Base-by-base conservation (phyloP, 2,329 filamentous ascomycete genomes). In the Dichotomopilus funicola region DNA sequence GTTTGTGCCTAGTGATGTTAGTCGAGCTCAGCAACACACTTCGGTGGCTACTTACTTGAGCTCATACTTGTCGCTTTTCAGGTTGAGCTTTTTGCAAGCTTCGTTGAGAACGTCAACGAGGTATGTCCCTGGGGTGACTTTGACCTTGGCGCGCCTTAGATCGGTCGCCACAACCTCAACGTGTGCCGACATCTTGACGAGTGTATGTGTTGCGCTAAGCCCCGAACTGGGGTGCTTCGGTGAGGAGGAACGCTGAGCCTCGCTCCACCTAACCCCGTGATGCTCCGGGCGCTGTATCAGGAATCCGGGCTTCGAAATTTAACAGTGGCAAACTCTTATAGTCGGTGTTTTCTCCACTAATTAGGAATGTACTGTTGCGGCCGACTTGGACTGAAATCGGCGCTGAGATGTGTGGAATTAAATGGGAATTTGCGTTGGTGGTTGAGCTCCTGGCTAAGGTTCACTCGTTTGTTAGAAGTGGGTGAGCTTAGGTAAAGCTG, bases 161-260 rank as follows among this genome's bases (percentile, higher is more conserved):
- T 89, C 85, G 41, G 87, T 83, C 69, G 92, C 86, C 62, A 96
- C 85, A 52, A 97, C 89, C 64, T 91, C 87, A 56, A 97, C 90
- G 69, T 94, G 88, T 52, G 91, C 87, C 62, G 90, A 83, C 89
- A 96, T 96, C 62, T 60, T 74, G 35, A 33, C 35, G n/a, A 10
- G 9, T 19, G 12, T 12, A 10, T 2, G 33, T 19, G 12, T n/a
- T 35, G 10, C 11, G 12, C 2, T 6, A 44, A n/a, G 11, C 10
- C 19, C 8, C 34, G 42, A n/a, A 48, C 47, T 41, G n/a, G n/a
- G 12, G 19, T 31, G 37, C 7, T 4, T 42, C 5, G 41, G 51
- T 43, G 2, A 8, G 37, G 37, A 38, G 37, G 37, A 38, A 31
- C 19, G 3, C 4, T 13, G 50, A 44, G 11, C 36, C 35, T 12